Percentiles rank a stretch among this genome's conserved stretches.
These are phyloP conservation scores for Xerocomellus amylosporus DNA, from an alignment of 768 basidiomycete species.

Conservation along the genomic window DNA sequence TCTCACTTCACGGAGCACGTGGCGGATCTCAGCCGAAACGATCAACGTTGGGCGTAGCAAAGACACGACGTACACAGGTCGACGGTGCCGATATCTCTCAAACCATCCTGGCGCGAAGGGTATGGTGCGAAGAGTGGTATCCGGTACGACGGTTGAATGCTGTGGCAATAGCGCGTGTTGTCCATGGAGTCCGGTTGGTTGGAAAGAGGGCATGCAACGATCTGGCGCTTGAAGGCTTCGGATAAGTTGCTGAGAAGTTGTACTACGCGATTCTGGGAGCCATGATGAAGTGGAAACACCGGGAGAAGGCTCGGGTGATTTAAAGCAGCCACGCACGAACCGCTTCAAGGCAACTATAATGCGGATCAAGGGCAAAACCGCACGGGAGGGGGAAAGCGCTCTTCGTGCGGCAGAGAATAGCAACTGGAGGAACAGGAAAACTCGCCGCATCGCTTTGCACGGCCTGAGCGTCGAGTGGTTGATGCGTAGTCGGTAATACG, in stretches of 20 bases:
- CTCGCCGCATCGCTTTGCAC: not conserved
- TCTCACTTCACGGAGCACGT: not conserved
- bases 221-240: not conserved
- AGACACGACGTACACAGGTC: not conserved
- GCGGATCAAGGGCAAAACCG: not conserved
- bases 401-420: not conserved
- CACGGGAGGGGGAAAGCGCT: not conserved
- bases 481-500: too few species aligned
- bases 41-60: too few species aligned
- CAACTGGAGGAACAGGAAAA: not conserved
- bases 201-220: not conserved
- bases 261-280: not conserved
- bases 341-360: not conserved
- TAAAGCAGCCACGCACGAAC: not conserved
- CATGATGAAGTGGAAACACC: not conserved
- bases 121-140: not conserved
- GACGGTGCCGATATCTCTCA: not conserved
- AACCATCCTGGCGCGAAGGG: not conserved
- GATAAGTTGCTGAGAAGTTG: not conserved
- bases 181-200: not conserved
- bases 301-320: too few species aligned
- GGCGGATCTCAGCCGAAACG: not conserved
- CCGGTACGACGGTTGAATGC: not conserved
- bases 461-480: too few species aligned
- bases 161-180: not conserved